Base-by-base conservation (phyloP, 768 basidiomycete genomes). In the Pleurotus pulmonarius region DNA sequence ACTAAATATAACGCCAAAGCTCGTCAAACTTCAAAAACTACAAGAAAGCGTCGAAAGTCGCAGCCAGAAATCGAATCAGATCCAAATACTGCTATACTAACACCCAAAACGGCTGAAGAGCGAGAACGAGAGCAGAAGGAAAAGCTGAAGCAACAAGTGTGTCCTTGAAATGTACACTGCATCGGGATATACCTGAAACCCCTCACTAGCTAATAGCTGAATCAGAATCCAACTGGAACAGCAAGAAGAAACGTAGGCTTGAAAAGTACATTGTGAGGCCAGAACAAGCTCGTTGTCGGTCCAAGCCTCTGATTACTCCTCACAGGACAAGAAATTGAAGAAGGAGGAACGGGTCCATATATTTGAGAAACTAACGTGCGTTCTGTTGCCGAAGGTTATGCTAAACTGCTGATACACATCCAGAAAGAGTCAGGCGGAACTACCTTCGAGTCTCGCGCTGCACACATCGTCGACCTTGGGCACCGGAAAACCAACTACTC, bases 221-320 rank as follows among this genome's bases (percentile, higher is more conserved):
- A 67, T 79, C 83, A 7, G 81, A 88, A 45, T 83, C 81, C 3
- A 90, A 88, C 66, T 86, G 91, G 77, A 88, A 82, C 44, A 82
- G 74, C 56, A 94, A 94, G 75, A 95, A 92, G 74, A 87, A 85
- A 74, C 94, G 90, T 68, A 76, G 92, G 52, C 73, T 98, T 4
- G 95, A 98, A 60, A 92, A 92, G 60, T 98, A 94, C 65, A 94
- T 98, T 63, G 93, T 92, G 56, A 64, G 87, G 72, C 18, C 25
- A 11, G 43, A 38, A 16, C 46, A 7, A 8, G 41, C n/a, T 38
- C 44, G 3, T 9, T 40, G 41, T 38, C 11, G 29, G 29, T 34
- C 9, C 29, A 34, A 34, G 29, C 15, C 52, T 47, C 13, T 43
- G 6, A 13, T 26, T 16, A n/a, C 55, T 16, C n/a, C 15, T 53